phyloP scores from a whole-genome alignment of 2,329 filamentous ascomycete genomes.

The Pestalotiopsis sp. region DNA sequence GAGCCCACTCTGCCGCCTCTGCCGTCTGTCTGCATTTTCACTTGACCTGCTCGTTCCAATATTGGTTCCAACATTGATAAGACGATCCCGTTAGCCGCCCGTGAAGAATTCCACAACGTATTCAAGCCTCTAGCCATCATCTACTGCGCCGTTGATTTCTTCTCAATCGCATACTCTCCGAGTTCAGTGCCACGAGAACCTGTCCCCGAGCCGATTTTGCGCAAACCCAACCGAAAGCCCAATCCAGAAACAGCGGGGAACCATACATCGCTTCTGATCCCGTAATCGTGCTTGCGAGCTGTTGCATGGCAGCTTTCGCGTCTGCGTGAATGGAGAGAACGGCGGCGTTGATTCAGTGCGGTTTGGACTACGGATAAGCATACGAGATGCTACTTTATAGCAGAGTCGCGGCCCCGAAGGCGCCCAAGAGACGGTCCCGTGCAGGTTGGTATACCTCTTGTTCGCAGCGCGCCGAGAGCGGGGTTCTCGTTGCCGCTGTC shows the following conservation, averaged over 20 bases:
- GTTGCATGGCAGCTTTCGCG: neutral
- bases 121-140: neutral
- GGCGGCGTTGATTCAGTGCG: neutral
- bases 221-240: neutral
- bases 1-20: neutral
- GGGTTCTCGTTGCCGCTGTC: neutral
- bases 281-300: neutral
- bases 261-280: neutral
- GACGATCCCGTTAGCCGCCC: neutral
- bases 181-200: neutral
- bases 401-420: slow-evolving; percentile 58
- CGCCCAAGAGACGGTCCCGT: slow-evolving; percentile 61
- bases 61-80: neutral
- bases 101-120: neutral
- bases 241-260: neutral
- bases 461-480: neutral
- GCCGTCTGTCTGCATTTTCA: neutral
- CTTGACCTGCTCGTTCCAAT: neutral
- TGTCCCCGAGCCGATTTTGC: neutral
- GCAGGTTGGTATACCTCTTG: slow-evolving; percentile 48
- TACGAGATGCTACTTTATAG: slow-evolving; percentile 60
- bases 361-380: slow-evolving; percentile 11
- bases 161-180: neutral
- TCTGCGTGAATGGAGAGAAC: slow-evolving; percentile 1
- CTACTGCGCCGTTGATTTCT: neutral